Evolutionary conservation across 768 basidiomycete genomes (phyloP), one percentile per base, ranked within the genome.

Genomic region (Naganishia antarctica): DNA sequence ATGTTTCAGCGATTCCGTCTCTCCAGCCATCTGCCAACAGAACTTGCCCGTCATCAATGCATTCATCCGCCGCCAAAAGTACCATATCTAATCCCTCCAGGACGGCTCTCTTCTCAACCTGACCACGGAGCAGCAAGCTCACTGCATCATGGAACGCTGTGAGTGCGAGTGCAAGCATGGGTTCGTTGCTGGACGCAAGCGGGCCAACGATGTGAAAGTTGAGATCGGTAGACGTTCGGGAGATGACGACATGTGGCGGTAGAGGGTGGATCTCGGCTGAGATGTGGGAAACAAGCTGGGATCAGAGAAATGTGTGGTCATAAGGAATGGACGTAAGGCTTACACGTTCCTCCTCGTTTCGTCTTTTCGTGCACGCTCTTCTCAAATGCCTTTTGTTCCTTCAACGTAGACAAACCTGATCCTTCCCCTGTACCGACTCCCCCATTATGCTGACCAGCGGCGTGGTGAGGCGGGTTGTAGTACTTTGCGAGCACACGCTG

Each of bases 351-450:
- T 13, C 89, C 82, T 75, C 93, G 90, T 80, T 91, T 91, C 0
- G 94, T 96, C 80, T 99, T 99, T 70, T 90, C 87, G 84, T 86
- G 94, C 34, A 98, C 81, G 0, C 88, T 88, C 81, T 96, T 94
- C 81, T 99, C 96, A 75, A 97, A 97, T 9, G 86, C 84, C 60
- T 89, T 87, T 76, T 96, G 94, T 73, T 99, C 94, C 78, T 97
- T 98, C 70, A 91, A 75, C 5, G 84, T 84, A 8, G 51, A 66
- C 63, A 76, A 65, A 2, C 74, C 74, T 26, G 66, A 34, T 8
- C 45, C 43, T 13, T 60, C 59, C 2, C 40, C 23, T 13, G 43
- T 31, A 26, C 41, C 31, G 25, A 43, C 58, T 6, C 66, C 63
- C 59, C 51, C 68, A 43, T 45, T 40, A 45, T 61, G 18, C 81